Percentiles rank a stretch among this genome's conserved stretches.
These are phyloP conservation scores for Nakaseomyces uthaithaninus DNA, from an alignment of 1,139 yeast species.

Conservation along the genomic window DNA sequence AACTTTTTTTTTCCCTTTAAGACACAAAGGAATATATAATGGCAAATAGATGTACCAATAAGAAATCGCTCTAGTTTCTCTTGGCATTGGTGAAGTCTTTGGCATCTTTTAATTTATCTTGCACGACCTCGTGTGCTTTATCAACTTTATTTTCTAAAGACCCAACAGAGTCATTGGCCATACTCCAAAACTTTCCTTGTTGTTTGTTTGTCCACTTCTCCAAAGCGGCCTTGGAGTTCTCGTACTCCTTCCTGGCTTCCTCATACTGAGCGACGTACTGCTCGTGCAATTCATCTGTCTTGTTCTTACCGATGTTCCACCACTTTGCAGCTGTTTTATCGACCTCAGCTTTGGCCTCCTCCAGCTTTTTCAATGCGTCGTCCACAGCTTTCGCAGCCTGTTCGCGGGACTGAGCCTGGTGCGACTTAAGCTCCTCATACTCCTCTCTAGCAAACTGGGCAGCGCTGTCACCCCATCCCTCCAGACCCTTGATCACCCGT, in stretches of 20 bases:
- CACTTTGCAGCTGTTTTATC: constrained; percentile 29
- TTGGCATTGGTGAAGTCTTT: constrained; percentile 3
- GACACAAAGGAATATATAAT: too few species aligned
- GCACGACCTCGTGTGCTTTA: constrained; percentile 5
- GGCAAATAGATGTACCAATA: too few species aligned
- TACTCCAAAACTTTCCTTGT: constrained; percentile 26
- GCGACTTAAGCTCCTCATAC: constrained; percentile 28
- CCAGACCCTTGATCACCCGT: constrained; percentile 31
- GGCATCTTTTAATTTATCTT: constrained; percentile 3
- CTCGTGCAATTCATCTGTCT: constrained; percentile 17
- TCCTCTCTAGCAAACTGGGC: constrained; percentile 37
- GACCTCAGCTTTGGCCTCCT: constrained; percentile 32
- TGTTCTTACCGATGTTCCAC: constrained; percentile 26
- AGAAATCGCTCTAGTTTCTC: background rate
- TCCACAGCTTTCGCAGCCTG: constrained; percentile 16
- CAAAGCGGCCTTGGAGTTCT: constrained; percentile 27
- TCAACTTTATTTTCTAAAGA: constrained; percentile 4
- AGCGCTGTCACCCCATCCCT: constrained; percentile 43
- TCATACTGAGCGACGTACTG: constrained; percentile 31
- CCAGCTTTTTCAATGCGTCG: constrained; percentile 18
- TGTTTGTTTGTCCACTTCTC: constrained; percentile 25
- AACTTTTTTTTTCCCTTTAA: too few species aligned
- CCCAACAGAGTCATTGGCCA: constrained; percentile 1
- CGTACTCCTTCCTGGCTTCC: constrained; percentile 30
- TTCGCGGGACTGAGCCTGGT: constrained; percentile 13